Evolutionary conservation across 2,329 filamentous ascomycete species (phyloP).

Genomic region (Xylariaceae sp.): DNA sequence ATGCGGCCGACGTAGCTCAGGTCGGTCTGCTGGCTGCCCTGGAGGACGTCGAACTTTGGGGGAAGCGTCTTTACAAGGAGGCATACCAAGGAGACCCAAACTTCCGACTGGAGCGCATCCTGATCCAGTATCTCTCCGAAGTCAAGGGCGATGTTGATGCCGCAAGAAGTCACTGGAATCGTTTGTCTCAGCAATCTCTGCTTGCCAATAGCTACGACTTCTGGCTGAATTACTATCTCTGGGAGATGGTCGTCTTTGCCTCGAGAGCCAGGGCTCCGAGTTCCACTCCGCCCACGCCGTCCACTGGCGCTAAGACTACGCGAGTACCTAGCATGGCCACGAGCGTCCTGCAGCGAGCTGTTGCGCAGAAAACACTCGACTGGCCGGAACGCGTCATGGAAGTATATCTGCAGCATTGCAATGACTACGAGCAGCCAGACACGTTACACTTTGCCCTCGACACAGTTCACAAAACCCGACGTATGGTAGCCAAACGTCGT

Average conservation of each 20-base stretch:
- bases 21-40: conserved; percentile 85
- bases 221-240: conserved; percentile 90
- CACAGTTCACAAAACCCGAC: conserved; percentile 71
- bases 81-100: conserved; percentile 85
- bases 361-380: conserved; percentile 67
- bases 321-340: conserved; percentile 77
- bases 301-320: conserved; percentile 49
- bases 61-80: conserved; percentile 73
- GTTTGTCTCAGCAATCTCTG: conserved; percentile 66
- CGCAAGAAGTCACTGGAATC: conserved; percentile 79
- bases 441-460: conserved; percentile 77
- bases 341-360: conserved; percentile 74
- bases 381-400: conserved; percentile 79
- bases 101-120: conserved; percentile 87
- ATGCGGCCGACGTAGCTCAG: conserved; percentile 87
- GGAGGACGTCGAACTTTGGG: conserved; percentile 82
- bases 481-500: conserved; percentile 66
- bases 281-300: conserved; percentile 53
- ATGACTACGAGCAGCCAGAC: conserved; percentile 84
- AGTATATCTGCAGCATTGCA: conserved; percentile 79
- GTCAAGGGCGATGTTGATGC: conserved; percentile 78
- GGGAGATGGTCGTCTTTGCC: conserved; percentile 77
- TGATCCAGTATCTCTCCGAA: conserved; percentile 89
- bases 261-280: conserved; percentile 58
- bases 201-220: conserved; percentile 85